A percentile compares a stretch with the other conserved stretches of the same genome.
These are phyloP conservation scores for Penicillium malachiteum DNA, from an alignment of 495 filamentous ascomycete genomes.

Conservation along the genomic window DNA sequence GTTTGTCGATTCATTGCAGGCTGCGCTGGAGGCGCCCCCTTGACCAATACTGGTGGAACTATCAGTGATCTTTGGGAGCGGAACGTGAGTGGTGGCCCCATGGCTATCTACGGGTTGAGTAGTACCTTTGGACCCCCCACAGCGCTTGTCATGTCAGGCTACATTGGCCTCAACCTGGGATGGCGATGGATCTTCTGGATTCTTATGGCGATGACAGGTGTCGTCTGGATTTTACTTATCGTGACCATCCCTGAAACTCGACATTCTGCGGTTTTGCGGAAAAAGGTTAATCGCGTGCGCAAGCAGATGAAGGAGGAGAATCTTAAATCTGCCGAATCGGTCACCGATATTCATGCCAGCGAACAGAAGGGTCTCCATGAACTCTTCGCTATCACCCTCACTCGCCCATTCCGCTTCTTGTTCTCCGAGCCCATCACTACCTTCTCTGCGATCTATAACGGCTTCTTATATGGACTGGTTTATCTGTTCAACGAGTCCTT, in stretches of 20 bases:
- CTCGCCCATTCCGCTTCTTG: constrained; percentile 49
- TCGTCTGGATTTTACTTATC: constrained; percentile 39
- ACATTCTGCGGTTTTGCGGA: constrained; percentile 50
- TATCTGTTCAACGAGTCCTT: constrained; percentile 59
- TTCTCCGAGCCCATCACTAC: constrained; percentile 54
- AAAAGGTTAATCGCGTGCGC: constrained; percentile 48
- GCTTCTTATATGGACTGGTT: constrained; percentile 64
- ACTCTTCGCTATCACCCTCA: constrained; percentile 55
- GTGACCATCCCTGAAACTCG: constrained; percentile 45
- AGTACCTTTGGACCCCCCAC: constrained; percentile 41
- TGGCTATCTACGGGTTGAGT: constrained; percentile 55
- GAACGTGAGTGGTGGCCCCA: constrained; percentile 55
- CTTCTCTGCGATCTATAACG: constrained; percentile 56
- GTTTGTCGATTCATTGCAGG: constrained; percentile 59
- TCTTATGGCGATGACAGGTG: constrained; percentile 46
- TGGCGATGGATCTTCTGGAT: constrained; percentile 49
- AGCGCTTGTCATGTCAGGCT: constrained; percentile 44
- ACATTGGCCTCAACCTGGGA: constrained; percentile 35
- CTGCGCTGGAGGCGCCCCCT: constrained; percentile 49
- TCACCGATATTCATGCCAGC: constrained; percentile 33
- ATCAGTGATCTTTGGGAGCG: constrained; percentile 41
- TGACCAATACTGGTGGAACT: constrained; percentile 49
- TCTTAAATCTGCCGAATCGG: constrained; percentile 47
- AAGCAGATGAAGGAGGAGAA: constrained; percentile 50
- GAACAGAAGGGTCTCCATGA: constrained; percentile 53